Percentiles rank a stretch among this genome's conserved stretches.
Conservation (phyloP, 257 asterid species). For the Voacanga thouarsii region DNA sequence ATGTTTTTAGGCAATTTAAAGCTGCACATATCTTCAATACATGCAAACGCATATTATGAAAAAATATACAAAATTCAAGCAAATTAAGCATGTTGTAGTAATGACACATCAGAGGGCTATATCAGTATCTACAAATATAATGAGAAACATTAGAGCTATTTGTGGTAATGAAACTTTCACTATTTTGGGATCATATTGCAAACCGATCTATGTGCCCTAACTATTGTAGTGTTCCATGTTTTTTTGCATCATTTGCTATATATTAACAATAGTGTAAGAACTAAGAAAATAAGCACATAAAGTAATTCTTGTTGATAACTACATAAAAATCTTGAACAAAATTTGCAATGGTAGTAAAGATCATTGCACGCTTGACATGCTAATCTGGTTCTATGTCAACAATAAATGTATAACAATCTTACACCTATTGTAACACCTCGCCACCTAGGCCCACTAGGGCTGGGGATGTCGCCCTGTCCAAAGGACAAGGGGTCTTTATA, state of each 20-base stretch:
- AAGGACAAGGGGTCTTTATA: too few relatives aligned
- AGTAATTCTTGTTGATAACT: constrained; percentile 72
- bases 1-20: not conserved
- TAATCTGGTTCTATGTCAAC: too few relatives aligned
- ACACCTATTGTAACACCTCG: too few relatives aligned
- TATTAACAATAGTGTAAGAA: not conserved
- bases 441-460: too few relatives aligned
- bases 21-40: not conserved
- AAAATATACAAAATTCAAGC: not conserved
- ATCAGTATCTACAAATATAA: too few relatives aligned
- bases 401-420: too few relatives aligned
- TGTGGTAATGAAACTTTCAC: not conserved
- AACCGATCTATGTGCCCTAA: not conserved
- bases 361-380: too few relatives aligned
- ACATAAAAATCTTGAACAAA: constrained; percentile 88
- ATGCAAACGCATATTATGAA: not conserved
- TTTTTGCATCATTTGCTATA: not conserved
- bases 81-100: constrained; percentile 6
- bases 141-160: not conserved
- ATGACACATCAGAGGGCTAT: too few relatives aligned
- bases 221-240: not conserved
- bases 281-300: not conserved
- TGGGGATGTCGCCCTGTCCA: too few relatives aligned
- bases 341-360: constrained; percentile 83
- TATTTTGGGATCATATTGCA: not conserved